Evolutionary conservation across 2,329 filamentous ascomycete genomes (phyloP), one percentile per base, ranked within the genome.

Genomic region (Kalaharituber pfeilii): DNA sequence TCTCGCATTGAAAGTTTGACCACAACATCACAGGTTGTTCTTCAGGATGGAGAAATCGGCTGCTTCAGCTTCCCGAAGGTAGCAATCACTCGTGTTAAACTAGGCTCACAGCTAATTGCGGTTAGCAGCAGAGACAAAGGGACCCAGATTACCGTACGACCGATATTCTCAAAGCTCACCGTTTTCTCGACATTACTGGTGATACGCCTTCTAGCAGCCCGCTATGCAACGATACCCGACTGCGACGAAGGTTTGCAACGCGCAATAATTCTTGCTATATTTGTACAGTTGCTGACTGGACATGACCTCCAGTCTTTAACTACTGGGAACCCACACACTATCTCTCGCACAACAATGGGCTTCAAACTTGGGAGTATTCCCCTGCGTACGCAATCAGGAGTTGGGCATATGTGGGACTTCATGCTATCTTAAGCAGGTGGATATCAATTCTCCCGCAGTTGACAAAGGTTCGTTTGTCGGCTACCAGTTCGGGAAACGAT

Each of bases 261-360:
- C 28, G 26, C 13, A 13, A 8, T 18, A 27, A 30, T 26, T 53
- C 9, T 4, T 22, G 22, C 3, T 26, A 3, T 26, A 27, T 24
- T 29, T 45, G n/a, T 3, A 22, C 6, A 7, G 33, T 20, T 45
- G 22, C 9, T 15, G 50, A 28, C 24, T 27, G 24, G 9, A 25
- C 27, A 7, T 51, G 50, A 3, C 26, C n/a, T 27, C 25, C 50
- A 64, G 89, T 89, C 9, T 98, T 94, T 76, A 98, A 98, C 68
- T 98, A 94, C 73, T 98, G 89, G 87, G 91, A 98, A 65, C 89
- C 91, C 0, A 80, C 88, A 0, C 91, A 98, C 69, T 98, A 95
- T 69, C 76, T 98, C 26, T 83, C 80, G 56, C 87, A 95, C 72
- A 85, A 86, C 63, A 89, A 94, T 65, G 91, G 89, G 36, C 74